These are phyloP conservation scores for Catharanthus roseus DNA, from an alignment of 257 asterid species.

Conservation along the genomic window DNA sequence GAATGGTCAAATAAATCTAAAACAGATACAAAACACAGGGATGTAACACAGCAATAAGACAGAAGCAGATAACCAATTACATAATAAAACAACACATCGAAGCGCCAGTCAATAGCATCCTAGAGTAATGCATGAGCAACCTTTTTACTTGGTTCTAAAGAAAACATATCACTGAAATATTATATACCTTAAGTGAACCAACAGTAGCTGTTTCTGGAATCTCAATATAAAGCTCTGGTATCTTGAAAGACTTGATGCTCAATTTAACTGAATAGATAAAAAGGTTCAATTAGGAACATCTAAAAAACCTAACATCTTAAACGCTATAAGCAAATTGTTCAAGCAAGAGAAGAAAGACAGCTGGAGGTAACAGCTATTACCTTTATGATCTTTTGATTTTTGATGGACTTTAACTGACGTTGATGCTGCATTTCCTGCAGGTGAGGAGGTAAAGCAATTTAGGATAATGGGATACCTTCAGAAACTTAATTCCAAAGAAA, in stretches of 20 bases:
- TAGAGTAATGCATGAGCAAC: neutral
- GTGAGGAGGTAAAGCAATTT: constrained; percentile 15
- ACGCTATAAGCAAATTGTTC: neutral
- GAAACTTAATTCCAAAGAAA: constrained; percentile 10
- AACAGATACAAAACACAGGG: neutral
- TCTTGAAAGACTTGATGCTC: constrained; percentile 87
- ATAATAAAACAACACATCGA: neutral
- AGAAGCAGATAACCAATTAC: neutral
- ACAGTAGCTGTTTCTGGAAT: constrained; percentile 89
- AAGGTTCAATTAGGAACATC: neutral
- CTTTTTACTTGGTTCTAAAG: neutral
- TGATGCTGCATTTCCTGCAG: constrained; percentile 46
- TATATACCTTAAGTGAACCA: constrained; percentile 81
- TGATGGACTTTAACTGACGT: constrained; percentile 36
- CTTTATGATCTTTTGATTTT: constrained; percentile 48
- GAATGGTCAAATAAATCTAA: neutral
- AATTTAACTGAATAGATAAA: constrained; percentile 56
- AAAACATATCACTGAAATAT: neutral
- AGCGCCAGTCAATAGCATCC: neutral
- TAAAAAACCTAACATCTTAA: neutral
- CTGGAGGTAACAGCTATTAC: constrained; percentile 23
- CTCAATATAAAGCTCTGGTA: constrained; percentile 92
- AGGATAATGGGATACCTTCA: constrained; percentile 14
- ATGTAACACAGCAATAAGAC: neutral
- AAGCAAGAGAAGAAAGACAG: neutral